Percentiles rank a stretch among this genome's conserved stretches.
Evolutionary conservation across 2,329 filamentous ascomycete species (phyloP).

Genomic region (Cercospora sp.): DNA sequence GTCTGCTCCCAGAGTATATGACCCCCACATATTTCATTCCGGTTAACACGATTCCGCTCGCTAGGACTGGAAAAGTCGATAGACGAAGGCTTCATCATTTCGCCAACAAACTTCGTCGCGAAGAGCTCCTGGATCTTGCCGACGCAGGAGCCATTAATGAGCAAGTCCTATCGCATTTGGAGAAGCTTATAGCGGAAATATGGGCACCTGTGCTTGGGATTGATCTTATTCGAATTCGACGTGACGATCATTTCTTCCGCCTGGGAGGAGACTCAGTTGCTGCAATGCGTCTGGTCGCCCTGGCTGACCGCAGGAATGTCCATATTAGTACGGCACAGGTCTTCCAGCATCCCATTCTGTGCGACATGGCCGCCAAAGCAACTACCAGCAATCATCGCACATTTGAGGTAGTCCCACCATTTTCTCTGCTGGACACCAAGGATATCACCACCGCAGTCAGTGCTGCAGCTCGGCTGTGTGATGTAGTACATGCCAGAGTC

Average conservation of each 20-base stretch:
- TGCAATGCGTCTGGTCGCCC: conserved; percentile 48
- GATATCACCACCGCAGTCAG: neutral
- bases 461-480: conserved; percentile 16
- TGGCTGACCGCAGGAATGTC: conserved; percentile 29
- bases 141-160: neutral
- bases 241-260: conserved; percentile 47
- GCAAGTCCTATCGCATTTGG: neutral
- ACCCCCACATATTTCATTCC: conserved; percentile 73
- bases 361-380: conserved; percentile 5
- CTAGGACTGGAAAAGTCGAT: conserved; percentile 73
- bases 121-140: neutral
- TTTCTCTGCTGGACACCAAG: conserved; percentile 4
- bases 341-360: conserved; percentile 6
- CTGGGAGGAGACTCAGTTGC: conserved; percentile 50
- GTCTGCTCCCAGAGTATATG: conserved; percentile 62
- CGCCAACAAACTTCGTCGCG: neutral
- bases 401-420: neutral
- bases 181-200: neutral
- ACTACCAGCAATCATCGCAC: neutral
- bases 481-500: conserved; percentile 26
- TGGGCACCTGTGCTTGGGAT: conserved; percentile 38
- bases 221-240: neutral
- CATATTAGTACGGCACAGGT: conserved; percentile 4
- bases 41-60: conserved; percentile 67
- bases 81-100: conserved; percentile 38